phyloP scores from a whole-genome alignment of 2,329 filamentous ascomycete genomes.

The Epicoccum nigrum region DNA sequence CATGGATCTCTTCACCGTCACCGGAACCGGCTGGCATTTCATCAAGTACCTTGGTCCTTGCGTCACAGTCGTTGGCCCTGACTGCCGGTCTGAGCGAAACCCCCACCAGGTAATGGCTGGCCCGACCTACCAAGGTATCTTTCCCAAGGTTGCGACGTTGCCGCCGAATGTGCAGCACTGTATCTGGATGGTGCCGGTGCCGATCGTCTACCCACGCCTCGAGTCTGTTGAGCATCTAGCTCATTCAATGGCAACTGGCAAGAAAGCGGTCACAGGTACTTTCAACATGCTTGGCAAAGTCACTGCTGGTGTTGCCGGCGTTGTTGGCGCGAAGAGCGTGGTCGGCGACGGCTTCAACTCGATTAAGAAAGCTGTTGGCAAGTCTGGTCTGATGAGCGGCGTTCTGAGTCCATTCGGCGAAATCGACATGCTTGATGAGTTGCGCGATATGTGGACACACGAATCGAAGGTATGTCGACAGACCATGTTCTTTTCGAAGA shows the following conservation, averaged over 20 bases:
- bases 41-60: conserved; percentile 94
- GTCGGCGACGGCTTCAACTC: conserved; percentile 92
- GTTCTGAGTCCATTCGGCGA: conserved; percentile 97
- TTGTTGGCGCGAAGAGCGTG: conserved; percentile 92
- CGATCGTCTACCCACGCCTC: conserved; percentile 86
- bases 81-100: conserved; percentile 90
- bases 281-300: conserved; percentile 97
- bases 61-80: conserved; percentile 85
- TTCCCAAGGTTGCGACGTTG: conserved; percentile 90
- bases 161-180: conserved; percentile 95
- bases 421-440: conserved; percentile 89
- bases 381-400: conserved; percentile 92
- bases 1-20: conserved; percentile 92
- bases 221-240: conserved; percentile 91
- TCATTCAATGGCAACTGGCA: conserved; percentile 89
- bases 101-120: conserved; percentile 92
- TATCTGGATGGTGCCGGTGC: conserved; percentile 93
- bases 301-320: conserved; percentile 90
- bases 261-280: conserved; percentile 93
- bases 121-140: conserved; percentile 94
- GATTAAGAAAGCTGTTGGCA: conserved; percentile 96
- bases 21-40: conserved; percentile 98
- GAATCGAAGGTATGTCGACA: conserved; percentile 75
- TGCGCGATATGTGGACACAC: conserved; percentile 97
- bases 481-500: no score